Base-by-base conservation (phyloP, 441 rosid genomes). In the Aquilaria agallochum region DNA sequence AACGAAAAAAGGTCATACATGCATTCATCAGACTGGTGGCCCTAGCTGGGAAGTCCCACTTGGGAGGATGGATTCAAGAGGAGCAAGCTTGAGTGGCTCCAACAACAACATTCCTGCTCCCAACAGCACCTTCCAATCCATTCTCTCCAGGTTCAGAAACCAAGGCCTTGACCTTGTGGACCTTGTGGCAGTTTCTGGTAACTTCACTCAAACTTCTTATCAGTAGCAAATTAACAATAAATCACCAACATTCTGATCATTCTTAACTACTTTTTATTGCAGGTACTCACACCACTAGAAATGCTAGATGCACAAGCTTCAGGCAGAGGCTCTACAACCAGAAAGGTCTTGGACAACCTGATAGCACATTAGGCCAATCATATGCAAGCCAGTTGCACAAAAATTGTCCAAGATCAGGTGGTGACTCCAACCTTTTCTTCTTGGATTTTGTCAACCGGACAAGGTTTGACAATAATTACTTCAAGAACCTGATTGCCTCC, bases 311-410 rank as follows among this genome's bases (percentile, higher is more conserved):
- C 85, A 84, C 86, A 15, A 80, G 81, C 78, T 90, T 93, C 82
- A 85, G 93, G 73, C 96, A 90, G 82, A 88, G 97, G 65, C 79
- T 93, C n/a, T 90, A 90, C 87, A 87, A 90, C 68, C 97, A 90
- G 66, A 70, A 86, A 7, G 95, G 95, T 58, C 83, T 86, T 20
- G 91, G 92, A 27, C 68, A 74, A 65, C 92, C 97, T 2, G 97
- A 88, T 74, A 60, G n/a, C 83, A 85, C 89, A 5, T 69, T 90
- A 5, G 81, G 85, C 56, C 78, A 64, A 61, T 77, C 92, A 11
- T 88, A 78, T 52, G 96, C 96, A n/a, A 82, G 83, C 46, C 68
- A 70, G 44, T 60, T 93, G 67, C 81, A 87, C 46, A 34, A 31
- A 27, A 45, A 74, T 11, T 93, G 97, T 79, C 97, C 96, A 0